Base-by-base conservation (phyloP, 2,329 filamentous ascomycete species). In the Fusarium sp. region DNA sequence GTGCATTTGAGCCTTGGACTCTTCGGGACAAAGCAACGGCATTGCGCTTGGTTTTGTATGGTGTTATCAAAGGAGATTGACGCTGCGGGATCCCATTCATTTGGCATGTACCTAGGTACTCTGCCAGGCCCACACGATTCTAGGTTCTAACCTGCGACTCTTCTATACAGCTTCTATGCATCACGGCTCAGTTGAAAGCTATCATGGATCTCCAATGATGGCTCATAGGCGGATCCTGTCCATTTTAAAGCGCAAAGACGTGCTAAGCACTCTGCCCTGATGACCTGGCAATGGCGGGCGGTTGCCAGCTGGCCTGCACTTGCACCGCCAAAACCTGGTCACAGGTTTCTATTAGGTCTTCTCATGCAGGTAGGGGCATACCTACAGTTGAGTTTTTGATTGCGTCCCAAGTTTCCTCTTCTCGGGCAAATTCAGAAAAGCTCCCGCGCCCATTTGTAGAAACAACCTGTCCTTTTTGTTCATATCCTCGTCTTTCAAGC, bases 261-360 rank as follows among this genome's bases (percentile, higher is more conserved):
- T 36, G 16, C 16, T 13, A 18, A 16, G 7, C 18, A 42, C 8
- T 25, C 35, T 60, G 8, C 11, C 10, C 22, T 10, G 9, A 31
- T 40, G n/a, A 13, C 20, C 25, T 20, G 25, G 31, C 54, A 63
- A 56, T 50, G 42, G 22, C 38, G 36, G 47, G 63, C 38, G 63
- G 56, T 56, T 75, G 73, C 61, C 73, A 75, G 61, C 69, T 76
- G 73, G 62, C 66, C 67, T 57, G 63, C 76, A 78, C 75, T 69
- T 78, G 45, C 74, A 72, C 60, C 52, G 29, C 33, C 59, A 35
- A 20, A 59, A 38, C 27, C 58, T 33, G 35, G 40, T 50, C 27
- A 59, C 52, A 10, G 16, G 29, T 6, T 11, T 16, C 18, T 25
- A 47, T 66, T 22, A 27, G 7, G 27, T 18, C 47, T 54, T n/a